Evolutionary conservation across 2,329 filamentous ascomycete genomes (phyloP), one percentile per base, ranked within the genome.

Genomic region (Trichoderma sp.): DNA sequence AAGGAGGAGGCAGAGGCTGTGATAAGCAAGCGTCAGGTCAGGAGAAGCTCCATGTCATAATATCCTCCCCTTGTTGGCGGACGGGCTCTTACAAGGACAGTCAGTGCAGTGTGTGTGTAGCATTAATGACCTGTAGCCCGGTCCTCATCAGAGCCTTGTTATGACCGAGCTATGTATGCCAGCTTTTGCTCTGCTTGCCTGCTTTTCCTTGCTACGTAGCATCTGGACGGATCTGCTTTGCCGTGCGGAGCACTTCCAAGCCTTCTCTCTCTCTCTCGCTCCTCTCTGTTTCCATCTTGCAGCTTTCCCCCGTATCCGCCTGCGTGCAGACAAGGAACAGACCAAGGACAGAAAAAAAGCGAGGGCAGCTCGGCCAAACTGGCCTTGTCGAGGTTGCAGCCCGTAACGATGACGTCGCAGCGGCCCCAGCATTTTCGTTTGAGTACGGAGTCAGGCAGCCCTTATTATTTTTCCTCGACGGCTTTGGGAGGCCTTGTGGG

Each of bases 351-450:
- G 21, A 14, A 12, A 3, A 39, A 30, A 43, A 51, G 45, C 62
- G 28, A 57, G 54, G 10, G 9, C 54, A 51, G 58, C 55, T 51
- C 62, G 55, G 62, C 62, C 62, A 64, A 64, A 58, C 58, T 59
- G 43, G 54, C 39, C 26, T 10, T 28, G 62, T n/a, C 34, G 54
- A 48, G 55, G 47, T 59, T 51, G 52, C 62, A 58, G 55, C 61
- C 34, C 51, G 61, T 56, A 45, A 59, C 62, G 62, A 64, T 64
- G 62, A 64, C 62, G 62, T 64, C 54, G 62, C 62, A 63, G 45
- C 50, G 48, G 47, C 39, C 59, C 59, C 34, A 47, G 58, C 15
- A 45, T 56, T 57, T 50, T n/a, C 45, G 28, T 48, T 44, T 9
- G 28, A 28, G 28, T 28, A 7, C 28, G 21, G 21, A 24, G 21